These are phyloP conservation scores for Xenoacremonium recifei DNA, from an alignment of 2,329 filamentous ascomycete genomes.

Conservation along the genomic window DNA sequence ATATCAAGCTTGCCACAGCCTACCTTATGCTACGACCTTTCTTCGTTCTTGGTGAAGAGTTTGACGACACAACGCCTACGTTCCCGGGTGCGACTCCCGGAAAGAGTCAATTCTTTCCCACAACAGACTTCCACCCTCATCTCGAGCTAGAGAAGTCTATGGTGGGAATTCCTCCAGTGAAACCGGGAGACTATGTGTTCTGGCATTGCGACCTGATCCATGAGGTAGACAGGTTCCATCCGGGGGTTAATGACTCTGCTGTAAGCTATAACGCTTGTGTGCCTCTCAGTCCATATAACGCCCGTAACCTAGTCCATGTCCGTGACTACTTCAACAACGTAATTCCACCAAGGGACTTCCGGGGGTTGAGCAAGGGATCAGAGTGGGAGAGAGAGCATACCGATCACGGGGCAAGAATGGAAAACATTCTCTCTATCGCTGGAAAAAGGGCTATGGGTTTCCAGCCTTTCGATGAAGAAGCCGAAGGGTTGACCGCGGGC, in stretches of 20 bases:
- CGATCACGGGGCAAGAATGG: constrained; percentile 32
- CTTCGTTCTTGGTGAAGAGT: constrained; percentile 55
- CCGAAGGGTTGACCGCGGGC: not conserved
- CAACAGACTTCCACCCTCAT: constrained; percentile 62
- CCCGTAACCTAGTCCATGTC: constrained; percentile 64
- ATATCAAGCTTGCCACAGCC: constrained; percentile 67
- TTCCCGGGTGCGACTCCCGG: constrained; percentile 69
- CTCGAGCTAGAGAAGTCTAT: constrained; percentile 61
- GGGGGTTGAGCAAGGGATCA: constrained; percentile 48
- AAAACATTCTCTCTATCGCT: constrained; percentile 24
- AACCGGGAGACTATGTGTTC: constrained; percentile 69
- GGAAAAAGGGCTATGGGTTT: constrained; percentile 7
- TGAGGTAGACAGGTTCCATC: constrained; percentile 72
- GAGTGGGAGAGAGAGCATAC: constrained; percentile 46
- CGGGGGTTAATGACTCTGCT: constrained; percentile 66
- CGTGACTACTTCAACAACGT: constrained; percentile 63
- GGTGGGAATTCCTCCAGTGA: constrained; percentile 61
- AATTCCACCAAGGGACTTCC: constrained; percentile 62
- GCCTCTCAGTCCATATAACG: constrained; percentile 69
- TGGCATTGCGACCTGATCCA: constrained; percentile 79
- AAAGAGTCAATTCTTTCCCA: constrained; percentile 63
- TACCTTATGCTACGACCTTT: constrained; percentile 79
- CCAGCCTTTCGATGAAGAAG: not conserved
- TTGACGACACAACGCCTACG: constrained; percentile 33
- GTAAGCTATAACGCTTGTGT: constrained; percentile 78